Evolutionary conservation across 129 eudicot species (phyloP).

Genomic region (Pittosporum tobira): DNA sequence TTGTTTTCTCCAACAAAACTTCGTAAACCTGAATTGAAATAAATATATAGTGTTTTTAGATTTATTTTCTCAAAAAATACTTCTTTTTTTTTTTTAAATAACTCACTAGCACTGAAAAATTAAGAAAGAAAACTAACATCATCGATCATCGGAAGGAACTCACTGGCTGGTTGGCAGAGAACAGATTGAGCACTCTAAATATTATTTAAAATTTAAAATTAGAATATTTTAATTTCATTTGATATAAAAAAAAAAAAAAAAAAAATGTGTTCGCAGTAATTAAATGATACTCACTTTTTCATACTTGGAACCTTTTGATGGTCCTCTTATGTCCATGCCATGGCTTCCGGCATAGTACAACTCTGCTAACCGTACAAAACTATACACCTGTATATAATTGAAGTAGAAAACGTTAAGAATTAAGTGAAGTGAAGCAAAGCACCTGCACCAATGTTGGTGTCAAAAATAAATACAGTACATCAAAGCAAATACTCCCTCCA

Average conservation of each 20-base stretch:
- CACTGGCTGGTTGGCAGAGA: slow-evolving; percentile 88
- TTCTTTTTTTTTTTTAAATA: background rate
- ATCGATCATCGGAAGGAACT: slow-evolving; percentile 79
- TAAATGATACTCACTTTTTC: slow-evolving; percentile 42
- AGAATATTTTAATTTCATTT: background rate
- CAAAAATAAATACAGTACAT: background rate
- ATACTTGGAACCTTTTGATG: slow-evolving; percentile 63
- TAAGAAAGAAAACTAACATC: slow-evolving; percentile 36
- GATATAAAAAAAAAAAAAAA: background rate
- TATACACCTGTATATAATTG: slow-evolving; percentile 38
- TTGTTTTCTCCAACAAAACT: slow-evolving; percentile 48
- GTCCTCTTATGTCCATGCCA: slow-evolving; percentile 94
- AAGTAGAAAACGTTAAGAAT: background rate
- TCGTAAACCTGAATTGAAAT: slow-evolving; percentile 40
- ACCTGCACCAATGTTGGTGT: too few species aligned
- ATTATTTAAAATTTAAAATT: background rate
- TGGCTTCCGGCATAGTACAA: slow-evolving; percentile 93
- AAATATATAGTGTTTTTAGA: too few species aligned
- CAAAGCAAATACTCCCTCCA: background rate
- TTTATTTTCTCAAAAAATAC: background rate
- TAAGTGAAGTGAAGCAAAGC: too few species aligned
- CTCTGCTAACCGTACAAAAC: slow-evolving; percentile 73
- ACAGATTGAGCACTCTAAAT: slow-evolving; percentile 50
- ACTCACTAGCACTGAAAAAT: background rate
- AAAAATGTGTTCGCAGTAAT: too few species aligned